These are phyloP conservation scores for Fraxinus paxiana DNA, from an alignment of 305 asterid genomes.

Conservation along the genomic window DNA sequence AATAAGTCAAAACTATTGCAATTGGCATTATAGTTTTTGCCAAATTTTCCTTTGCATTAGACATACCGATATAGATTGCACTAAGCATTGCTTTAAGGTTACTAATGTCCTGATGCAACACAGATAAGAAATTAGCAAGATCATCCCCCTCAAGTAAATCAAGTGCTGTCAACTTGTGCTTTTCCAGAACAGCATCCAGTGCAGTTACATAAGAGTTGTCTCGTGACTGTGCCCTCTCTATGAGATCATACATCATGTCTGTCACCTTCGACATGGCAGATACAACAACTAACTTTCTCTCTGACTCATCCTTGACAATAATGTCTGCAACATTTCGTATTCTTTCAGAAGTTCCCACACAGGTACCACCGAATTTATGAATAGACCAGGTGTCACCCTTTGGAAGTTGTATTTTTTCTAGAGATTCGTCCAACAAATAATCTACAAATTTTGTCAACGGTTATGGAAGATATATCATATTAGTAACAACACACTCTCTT, in stretches of 20 bases:
- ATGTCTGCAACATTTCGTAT: conserved; percentile 73
- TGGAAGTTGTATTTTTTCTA: conserved; percentile 50
- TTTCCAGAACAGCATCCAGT: conserved; percentile 70
- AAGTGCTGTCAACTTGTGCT: conserved; percentile 66
- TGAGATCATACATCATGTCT: conserved; percentile 91
- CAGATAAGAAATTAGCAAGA: conserved; percentile 56
- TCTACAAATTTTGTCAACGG: conserved; percentile 26
- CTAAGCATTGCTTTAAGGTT: conserved; percentile 90
- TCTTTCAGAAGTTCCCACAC: conserved; percentile 85
- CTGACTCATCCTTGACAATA: conserved; percentile 63
- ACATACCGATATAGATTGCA: conserved; percentile 79
- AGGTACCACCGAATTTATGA: conserved; percentile 95
- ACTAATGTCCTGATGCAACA: conserved; percentile 62
- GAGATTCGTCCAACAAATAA: conserved; percentile 47
- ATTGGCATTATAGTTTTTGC: background rate
- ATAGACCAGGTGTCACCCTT: conserved; percentile 84
- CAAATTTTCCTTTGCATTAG: background rate
- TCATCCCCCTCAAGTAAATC: conserved; percentile 80
- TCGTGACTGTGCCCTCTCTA: conserved; percentile 70
- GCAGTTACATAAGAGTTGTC: conserved; percentile 63
- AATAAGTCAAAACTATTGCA: background rate
- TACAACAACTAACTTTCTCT: conserved; percentile 80
- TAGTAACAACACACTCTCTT: conserved; percentile 1
- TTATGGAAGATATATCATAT: background rate
- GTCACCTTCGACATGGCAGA: conserved; percentile 98